Evolutionary conservation across 2,329 filamentous ascomycete species (phyloP).

Genomic region (Madurella mycetomatis): DNA sequence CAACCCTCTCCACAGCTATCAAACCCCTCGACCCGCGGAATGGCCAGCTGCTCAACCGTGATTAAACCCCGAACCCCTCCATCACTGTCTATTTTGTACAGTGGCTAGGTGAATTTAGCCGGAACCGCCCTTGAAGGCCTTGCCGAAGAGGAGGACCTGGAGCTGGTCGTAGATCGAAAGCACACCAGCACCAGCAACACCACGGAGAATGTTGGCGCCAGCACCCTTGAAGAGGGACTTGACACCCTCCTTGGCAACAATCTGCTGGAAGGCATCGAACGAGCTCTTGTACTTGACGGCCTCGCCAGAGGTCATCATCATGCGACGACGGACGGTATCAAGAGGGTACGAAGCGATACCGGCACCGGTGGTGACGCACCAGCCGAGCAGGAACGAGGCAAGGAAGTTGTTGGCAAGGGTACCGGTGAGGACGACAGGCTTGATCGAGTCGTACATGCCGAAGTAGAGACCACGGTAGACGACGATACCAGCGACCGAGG

Average conservation of each 20-base stretch:
- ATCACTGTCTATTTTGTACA: conserved; percentile 33
- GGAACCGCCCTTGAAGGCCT: conserved; percentile 82
- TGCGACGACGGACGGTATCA: conserved; percentile 99
- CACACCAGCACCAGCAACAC: conserved; percentile 99
- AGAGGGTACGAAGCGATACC: conserved; percentile 99
- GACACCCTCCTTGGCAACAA: conserved; percentile 95
- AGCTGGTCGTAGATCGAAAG: conserved; percentile 99
- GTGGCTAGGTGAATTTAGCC: conserved; percentile 46
- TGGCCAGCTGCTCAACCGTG: conserved; percentile 23
- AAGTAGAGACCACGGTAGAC: conserved; percentile 99
- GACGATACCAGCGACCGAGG: conserved; percentile 97
- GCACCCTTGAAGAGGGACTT: conserved; percentile 99
- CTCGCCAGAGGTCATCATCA: conserved; percentile 99
- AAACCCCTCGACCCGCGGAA: conserved; percentile 27
- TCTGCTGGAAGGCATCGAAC: conserved; percentile 91
- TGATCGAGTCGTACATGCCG: conserved; percentile 99
- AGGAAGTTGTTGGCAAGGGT: conserved; percentile 96
- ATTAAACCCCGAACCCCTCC: conserved; percentile 38
- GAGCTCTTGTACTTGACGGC: conserved; percentile 99
- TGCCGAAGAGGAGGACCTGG: conserved; percentile 99
- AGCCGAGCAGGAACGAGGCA: conserved; percentile 97
- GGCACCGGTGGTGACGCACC: conserved; percentile 99
- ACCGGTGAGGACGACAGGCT: conserved; percentile 94
- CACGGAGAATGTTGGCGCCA: conserved; percentile 99
- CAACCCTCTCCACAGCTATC: conserved; percentile 45